Percentiles rank a stretch among this genome's conserved stretches.
Evolutionary conservation across 306 rosid genomes (phyloP).

Genomic region (Prunus padus): DNA sequence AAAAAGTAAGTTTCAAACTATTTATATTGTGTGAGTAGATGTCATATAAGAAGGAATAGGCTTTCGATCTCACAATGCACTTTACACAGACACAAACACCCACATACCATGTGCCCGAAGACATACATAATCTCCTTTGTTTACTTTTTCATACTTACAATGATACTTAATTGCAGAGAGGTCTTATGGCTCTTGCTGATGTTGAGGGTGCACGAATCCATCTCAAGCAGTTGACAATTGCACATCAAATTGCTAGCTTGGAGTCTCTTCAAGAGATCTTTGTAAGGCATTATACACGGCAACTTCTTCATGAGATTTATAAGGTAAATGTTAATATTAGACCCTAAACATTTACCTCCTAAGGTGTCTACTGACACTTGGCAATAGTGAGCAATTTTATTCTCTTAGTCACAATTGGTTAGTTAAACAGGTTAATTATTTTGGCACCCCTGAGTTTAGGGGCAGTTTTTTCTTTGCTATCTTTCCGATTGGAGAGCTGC

Average conservation of each 20-base stretch:
- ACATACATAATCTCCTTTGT: background rate
- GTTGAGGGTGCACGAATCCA: conserved; percentile 94
- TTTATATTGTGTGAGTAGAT: background rate
- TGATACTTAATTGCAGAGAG: conserved; percentile 62
- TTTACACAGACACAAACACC: background rate
- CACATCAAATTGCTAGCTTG: conserved; percentile 93
- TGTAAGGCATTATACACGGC: conserved; percentile 80
- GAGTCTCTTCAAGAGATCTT: conserved; percentile 78
- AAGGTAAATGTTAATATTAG: conserved; percentile 48
- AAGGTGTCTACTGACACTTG: background rate
- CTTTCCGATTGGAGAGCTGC: background rate
- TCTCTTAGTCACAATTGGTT: background rate
- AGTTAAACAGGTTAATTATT: background rate
- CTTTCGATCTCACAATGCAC: background rate
- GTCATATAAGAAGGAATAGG: background rate
- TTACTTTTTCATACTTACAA: background rate
- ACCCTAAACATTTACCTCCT: background rate
- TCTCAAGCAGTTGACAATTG: conserved; percentile 70
- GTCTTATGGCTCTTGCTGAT: conserved; percentile 92
- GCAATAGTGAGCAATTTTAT: background rate
- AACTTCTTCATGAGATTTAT: conserved; percentile 88
- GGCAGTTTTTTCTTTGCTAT: background rate
- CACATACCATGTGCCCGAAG: background rate
- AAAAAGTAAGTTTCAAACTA: background rate
- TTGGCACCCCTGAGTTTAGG: background rate